Evolutionary conservation across 2,329 filamentous ascomycete species (phyloP).

Genomic region (Beauveria bassiana): DNA sequence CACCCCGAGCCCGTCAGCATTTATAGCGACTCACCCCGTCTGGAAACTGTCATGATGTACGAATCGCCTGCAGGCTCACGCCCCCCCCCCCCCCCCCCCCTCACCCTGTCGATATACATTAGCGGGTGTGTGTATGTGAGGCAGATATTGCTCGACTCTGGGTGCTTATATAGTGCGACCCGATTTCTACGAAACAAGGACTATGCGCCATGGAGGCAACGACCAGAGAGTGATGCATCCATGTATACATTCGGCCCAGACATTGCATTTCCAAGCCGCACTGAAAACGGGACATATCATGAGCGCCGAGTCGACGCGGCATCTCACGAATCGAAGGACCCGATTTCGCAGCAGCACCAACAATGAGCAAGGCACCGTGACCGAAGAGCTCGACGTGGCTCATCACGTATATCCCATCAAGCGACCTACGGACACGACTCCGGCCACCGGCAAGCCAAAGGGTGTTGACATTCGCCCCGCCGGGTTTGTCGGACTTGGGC

Average conservation of each 20-base stretch:
- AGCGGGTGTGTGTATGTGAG: neutral
- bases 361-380: neutral
- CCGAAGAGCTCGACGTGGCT: neutral
- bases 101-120: no score
- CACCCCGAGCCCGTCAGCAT: neutral
- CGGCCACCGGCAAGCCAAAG: neutral
- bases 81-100: no score
- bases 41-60: no score
- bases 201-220: neutral
- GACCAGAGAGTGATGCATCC: neutral
- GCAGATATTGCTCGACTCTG: neutral
- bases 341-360: neutral
- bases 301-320: neutral
- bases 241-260: neutral
- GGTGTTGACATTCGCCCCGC: neutral
- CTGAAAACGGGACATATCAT: neutral
- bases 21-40: neutral
- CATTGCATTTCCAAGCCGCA: neutral
- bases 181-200: neutral
- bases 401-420: neutral
- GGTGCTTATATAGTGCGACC: slow-evolving; percentile 3
- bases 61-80: no score
- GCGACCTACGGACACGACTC: neutral
- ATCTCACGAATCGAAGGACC: neutral
- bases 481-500: neutral